A percentile compares a stretch with the other conserved stretches of the same genome.
Conservation (phyloP, 164 flowering plant species). For the Stephania japonica region DNA sequence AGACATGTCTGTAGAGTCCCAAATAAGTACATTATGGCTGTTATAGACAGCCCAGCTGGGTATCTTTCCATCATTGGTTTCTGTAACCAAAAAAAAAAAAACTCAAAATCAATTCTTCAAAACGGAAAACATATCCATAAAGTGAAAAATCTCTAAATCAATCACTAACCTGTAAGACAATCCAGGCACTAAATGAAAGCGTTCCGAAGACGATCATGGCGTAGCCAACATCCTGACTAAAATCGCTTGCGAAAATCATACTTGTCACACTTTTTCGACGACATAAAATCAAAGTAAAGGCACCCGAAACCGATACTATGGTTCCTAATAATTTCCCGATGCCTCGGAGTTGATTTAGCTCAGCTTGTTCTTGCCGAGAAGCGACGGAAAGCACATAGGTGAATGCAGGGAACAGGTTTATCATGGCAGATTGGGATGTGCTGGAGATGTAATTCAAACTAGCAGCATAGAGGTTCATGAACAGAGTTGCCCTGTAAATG, state of each 20-base stretch:
- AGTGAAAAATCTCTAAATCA: not conserved
- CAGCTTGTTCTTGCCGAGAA: not conserved
- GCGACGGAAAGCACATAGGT: not conserved
- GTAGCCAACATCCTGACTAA: too few relatives aligned
- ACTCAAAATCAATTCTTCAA: not conserved
- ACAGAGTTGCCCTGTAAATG: not conserved
- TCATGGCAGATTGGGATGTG: not conserved
- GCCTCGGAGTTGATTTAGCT: not conserved
- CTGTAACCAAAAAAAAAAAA: not conserved
- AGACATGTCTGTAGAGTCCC: conserved; percentile 4
- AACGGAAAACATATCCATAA: too few relatives aligned
- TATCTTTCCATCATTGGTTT: not conserved
- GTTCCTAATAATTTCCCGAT: not conserved
- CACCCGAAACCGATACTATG: not conserved
- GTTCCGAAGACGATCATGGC: not conserved
- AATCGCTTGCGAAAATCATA: too few relatives aligned
- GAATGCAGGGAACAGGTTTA: not conserved
- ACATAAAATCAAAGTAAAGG: conserved; percentile 1
- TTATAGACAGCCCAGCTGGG: conserved; percentile 4
- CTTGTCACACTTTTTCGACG: not conserved
- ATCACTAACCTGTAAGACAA: conserved; percentile 2
- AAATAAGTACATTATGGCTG: conserved; percentile 5
- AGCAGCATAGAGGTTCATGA: not conserved
- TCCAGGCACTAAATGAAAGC: conserved; percentile 3
- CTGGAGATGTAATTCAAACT: not conserved